Evolutionary conservation across 148 eudicot species (phyloP).

Genomic region (Diospyros kaki): DNA sequence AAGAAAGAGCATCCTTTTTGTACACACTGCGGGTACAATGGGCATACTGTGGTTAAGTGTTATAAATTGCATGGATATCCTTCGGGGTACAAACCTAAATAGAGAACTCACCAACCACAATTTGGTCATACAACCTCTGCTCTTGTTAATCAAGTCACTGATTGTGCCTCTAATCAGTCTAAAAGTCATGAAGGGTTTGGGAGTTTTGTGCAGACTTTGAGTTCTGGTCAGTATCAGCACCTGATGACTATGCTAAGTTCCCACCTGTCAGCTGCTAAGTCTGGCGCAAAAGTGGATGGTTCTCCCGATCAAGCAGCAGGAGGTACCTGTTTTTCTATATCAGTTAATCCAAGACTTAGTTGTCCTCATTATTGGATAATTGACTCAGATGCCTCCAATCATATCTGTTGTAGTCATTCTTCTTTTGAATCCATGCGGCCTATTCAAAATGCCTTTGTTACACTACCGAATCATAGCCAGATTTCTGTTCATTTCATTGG

Average conservation of each 20-base stretch:
- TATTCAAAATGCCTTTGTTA: not conserved
- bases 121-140: too few relatives aligned
- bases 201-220: not conserved
- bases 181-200: too few relatives aligned
- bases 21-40: not conserved
- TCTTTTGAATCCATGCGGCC: not conserved
- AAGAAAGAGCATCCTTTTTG: conserved; percentile 3
- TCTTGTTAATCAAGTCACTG: too few relatives aligned
- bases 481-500: not conserved
- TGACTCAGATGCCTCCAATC: not conserved
- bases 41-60: not conserved
- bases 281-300: not conserved
- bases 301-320: not conserved
- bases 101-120: not conserved
- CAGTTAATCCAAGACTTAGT: too few relatives aligned
- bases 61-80: not conserved
- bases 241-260: not conserved
- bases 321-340: not conserved
- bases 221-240: not conserved
- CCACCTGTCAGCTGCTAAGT: not conserved
- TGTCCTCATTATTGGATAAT: not conserved
- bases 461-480: not conserved
- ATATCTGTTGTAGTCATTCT: not conserved
- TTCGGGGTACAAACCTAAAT: not conserved
- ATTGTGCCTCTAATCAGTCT: too few relatives aligned